These are phyloP conservation scores for Phallus indusiatus DNA, from an alignment of 768 basidiomycete species.

Conservation along the genomic window DNA sequence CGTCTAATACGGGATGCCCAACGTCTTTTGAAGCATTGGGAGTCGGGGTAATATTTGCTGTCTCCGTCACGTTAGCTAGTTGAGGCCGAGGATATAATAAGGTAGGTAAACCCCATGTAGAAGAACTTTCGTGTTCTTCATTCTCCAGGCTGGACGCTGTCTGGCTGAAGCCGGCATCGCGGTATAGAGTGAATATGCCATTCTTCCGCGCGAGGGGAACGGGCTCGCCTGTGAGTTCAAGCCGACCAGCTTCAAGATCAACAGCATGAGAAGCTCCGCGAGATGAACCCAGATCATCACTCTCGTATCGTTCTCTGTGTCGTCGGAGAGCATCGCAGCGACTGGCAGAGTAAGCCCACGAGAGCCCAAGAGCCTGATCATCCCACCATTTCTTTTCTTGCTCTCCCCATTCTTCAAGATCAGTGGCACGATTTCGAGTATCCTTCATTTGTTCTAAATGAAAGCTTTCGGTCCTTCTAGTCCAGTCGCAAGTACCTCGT, in stretches of 20 bases:
- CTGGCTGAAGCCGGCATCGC: neutral
- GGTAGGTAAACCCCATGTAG: no score
- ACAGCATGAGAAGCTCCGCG: neutral
- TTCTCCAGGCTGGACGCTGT: neutral
- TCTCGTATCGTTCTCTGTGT: neutral
- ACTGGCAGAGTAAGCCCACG: neutral
- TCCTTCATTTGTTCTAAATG: no score
- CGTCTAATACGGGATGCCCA: neutral
- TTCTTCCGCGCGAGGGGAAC: neutral
- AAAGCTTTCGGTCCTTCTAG: neutral
- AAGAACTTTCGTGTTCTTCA: neutral
- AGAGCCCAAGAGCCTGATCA: neutral
- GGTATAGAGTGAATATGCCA: neutral
- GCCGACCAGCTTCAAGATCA: neutral
- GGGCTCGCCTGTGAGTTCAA: neutral
- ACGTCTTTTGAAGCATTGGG: no score
- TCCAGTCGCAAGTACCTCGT: neutral
- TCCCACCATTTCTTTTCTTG: constrained; percentile 2
- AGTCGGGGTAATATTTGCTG: no score
- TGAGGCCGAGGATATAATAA: no score
- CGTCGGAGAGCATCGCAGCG: no score
- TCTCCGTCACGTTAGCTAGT: no score
- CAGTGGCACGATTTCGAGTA: no score
- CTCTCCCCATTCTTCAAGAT: neutral
- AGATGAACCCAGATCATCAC: neutral